Conservation (phyloP, 352 stramenopile genomes). For the Pythium aphanidermatum region DNA sequence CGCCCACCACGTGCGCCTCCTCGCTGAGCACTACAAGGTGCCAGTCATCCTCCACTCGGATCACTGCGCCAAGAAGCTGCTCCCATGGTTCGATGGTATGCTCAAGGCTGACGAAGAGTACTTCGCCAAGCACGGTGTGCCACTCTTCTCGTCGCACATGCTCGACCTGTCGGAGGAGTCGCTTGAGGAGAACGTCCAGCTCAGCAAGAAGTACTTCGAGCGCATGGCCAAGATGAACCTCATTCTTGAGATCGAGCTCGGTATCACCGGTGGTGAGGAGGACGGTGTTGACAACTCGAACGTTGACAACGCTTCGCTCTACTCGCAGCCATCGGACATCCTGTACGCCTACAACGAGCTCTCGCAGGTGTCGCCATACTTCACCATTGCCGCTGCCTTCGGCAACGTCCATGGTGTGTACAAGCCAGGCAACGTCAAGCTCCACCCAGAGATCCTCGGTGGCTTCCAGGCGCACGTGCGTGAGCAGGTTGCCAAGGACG, state of each 20-base stretch:
- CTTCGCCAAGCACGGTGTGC: constrained; percentile 91
- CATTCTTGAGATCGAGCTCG: constrained; percentile 98
- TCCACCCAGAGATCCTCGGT: constrained; percentile 96
- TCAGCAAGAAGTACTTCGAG: constrained; percentile 97
- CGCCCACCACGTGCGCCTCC: constrained; percentile 94
- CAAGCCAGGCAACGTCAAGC: constrained; percentile 98
- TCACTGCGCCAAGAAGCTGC: constrained; percentile 97
- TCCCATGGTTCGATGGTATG: constrained; percentile 98
- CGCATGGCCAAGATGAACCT: constrained; percentile 95
- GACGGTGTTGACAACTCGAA: constrained; percentile 98
- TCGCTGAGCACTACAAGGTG: constrained; percentile 96
- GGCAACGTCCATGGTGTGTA: constrained; percentile 98
- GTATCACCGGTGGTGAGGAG: constrained; percentile 97
- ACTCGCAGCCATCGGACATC: constrained; percentile 92
- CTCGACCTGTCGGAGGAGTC: constrained; percentile 98
- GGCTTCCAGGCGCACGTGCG: constrained; percentile 92
- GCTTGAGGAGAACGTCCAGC: constrained; percentile 97
- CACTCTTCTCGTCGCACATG: constrained; percentile 98
- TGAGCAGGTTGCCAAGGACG: constrained; percentile 55
- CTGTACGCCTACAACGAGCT: constrained; percentile 95
- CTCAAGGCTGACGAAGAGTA: constrained; percentile 94
- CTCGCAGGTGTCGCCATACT: constrained; percentile 86
- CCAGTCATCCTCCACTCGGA: constrained; percentile 98
- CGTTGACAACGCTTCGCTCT: constrained; percentile 93
- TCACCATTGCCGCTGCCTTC: constrained; percentile 96